These are phyloP conservation scores for Chrysoporthe austroafricana DNA, from an alignment of 2,329 filamentous ascomycete species.

Conservation along the genomic window DNA sequence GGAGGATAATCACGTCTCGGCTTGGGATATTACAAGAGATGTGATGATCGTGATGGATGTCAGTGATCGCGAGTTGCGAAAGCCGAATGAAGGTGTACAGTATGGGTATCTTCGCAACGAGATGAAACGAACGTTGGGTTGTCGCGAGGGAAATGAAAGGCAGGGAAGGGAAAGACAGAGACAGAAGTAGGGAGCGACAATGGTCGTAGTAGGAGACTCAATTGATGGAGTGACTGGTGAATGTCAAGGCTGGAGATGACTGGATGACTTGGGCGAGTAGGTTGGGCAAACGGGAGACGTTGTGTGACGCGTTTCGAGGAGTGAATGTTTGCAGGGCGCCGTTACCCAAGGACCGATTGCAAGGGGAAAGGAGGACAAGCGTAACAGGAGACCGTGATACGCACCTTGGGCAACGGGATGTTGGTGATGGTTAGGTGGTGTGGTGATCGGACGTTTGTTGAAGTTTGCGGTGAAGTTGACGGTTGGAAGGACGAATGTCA, in stretches of 20 bases:
- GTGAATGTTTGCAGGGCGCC: constrained; percentile 25
- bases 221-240: constrained; percentile 12
- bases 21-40: constrained; percentile 11
- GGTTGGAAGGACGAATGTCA: constrained; percentile 6
- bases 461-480: constrained; percentile 20
- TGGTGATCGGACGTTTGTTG: constrained; percentile 6
- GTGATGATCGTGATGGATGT: constrained; percentile 1
- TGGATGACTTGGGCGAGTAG: constrained; percentile 17
- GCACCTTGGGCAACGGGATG: constrained; percentile 16
- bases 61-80: constrained; percentile 6
- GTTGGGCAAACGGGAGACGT: constrained; percentile 25
- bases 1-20: not conserved
- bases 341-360: constrained; percentile 24
- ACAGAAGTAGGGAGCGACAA: constrained; percentile 13
- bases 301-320: constrained; percentile 29
- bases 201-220: constrained; percentile 6
- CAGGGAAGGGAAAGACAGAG: not conserved
- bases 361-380: constrained; percentile 23
- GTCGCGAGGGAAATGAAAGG: constrained; percentile 1
- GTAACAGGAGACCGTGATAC: constrained; percentile 18
- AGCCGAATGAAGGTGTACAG: constrained; percentile 11
- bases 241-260: constrained; percentile 12
- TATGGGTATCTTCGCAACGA: constrained; percentile 7
- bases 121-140: constrained; percentile 13
- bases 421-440: constrained; percentile 9